Evolutionary conservation across 305 asterid genomes (phyloP), one percentile per base, ranked within the genome.

Genomic region (Withania somnifera): DNA sequence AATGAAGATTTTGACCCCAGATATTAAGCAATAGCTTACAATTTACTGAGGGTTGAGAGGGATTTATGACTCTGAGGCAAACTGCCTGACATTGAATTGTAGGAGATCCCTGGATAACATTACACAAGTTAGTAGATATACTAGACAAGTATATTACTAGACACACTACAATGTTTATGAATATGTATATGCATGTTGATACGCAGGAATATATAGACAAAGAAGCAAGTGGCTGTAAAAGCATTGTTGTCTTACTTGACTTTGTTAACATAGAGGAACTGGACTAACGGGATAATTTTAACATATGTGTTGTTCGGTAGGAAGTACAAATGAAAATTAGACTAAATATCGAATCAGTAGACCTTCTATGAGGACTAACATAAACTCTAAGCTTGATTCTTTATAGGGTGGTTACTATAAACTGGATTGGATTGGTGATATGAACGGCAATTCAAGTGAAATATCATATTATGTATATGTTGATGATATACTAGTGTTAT

Each of bases 41-140:
- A 83, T 83, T 57, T 82, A 52, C 51, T 84, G 77, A 90, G 85
- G 78, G 81, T 81, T 81, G 92, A 66, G 79, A 90, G 91, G 81
- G 82, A 85, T 51, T 77, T 83, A 50, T 89, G 84, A 77, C 91
- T 84, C 79, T 80, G 88, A 36, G 92, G 93, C 82, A 90, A 80
- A 79, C 77, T 79, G 51, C 92, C 93, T n/a, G 90, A 82, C 77
- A 90, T 60, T 87, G 89, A 83, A 78, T 90, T 90, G 80, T 24
- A 81, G 60, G 93, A 89, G 83, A 86, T 90, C 93, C 91, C 92
- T 90, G 84, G 47, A 84, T 28, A 68, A 61, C 51, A 73, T 58
- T 45, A 45, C 78, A 76, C 28, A 57, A 51, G 69, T 66, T 71
- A 78, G 61, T 80, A 45, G 77, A 85, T 73, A 47, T 1, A 28